phyloP scores from a whole-genome alignment of 495 filamentous ascomycete species.

The Neurospora sp. region DNA sequence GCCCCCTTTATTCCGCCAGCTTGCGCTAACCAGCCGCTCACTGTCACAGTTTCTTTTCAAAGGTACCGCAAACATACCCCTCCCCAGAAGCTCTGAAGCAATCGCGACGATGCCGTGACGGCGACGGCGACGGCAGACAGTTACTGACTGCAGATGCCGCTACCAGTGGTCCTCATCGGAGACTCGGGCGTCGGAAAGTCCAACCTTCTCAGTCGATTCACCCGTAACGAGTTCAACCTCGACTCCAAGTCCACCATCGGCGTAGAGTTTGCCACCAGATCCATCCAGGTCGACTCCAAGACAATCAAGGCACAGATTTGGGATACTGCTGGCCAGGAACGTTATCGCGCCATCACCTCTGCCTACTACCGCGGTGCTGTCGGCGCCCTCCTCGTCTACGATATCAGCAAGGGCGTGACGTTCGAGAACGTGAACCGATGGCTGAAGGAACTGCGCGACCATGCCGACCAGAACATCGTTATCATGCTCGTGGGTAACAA shows the following conservation, averaged over 20 bases:
- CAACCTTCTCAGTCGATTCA: constrained; percentile 98
- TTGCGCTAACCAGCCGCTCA: constrained; percentile 24
- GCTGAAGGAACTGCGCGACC: constrained; percentile 97
- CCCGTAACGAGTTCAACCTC: constrained; percentile 99
- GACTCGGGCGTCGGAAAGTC: constrained; percentile 99
- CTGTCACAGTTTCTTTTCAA: constrained; percentile 91
- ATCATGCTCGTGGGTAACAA: constrained; percentile 99
- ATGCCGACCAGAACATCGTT: constrained; percentile 98
- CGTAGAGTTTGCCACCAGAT: constrained; percentile 97
- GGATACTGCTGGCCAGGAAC: constrained; percentile 98
- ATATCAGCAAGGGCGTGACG: constrained; percentile 98
- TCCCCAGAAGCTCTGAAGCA: not conserved
- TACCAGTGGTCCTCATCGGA: constrained; percentile 90
- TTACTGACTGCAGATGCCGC: constrained; percentile 20
- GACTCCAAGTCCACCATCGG: constrained; percentile 99
- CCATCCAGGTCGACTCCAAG: constrained; percentile 98
- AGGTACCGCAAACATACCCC: constrained; percentile 44
- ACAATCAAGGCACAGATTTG: constrained; percentile 99
- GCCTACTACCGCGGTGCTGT: constrained; percentile 98
- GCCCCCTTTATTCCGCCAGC: not conserved
- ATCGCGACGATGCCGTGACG: not conserved
- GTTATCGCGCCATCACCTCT: constrained; percentile 97
- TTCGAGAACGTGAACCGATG: constrained; percentile 99
- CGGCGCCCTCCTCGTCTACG: constrained; percentile 95
- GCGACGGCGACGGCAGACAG: constrained; percentile 1